phyloP scores from a whole-genome alignment of 768 basidiomycete genomes.

The Trametes elegans region DNA sequence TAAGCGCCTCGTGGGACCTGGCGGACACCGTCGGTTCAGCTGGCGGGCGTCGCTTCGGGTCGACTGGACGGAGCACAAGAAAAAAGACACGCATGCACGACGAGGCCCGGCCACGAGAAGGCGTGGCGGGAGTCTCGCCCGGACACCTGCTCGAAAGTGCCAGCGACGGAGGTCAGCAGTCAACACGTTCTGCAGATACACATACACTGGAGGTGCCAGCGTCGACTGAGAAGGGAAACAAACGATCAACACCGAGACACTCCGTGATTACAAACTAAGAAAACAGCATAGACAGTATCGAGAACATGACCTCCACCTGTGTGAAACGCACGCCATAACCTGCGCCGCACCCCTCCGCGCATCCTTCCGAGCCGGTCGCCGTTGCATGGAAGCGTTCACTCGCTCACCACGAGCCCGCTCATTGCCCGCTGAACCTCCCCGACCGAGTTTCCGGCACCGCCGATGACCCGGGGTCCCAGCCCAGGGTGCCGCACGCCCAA shows the following conservation, averaged over 20 bases:
- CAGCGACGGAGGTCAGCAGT: too few species aligned
- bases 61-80: too few species aligned
- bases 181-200: neutral
- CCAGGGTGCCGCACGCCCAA: conserved; percentile 81
- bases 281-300: conserved; percentile 21
- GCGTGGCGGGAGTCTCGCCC: too few species aligned
- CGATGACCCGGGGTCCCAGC: conserved; percentile 58
- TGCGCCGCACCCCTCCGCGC: neutral
- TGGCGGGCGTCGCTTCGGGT: too few species aligned
- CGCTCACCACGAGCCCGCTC: conserved; percentile 71
- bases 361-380: conserved; percentile 6
- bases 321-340: conserved; percentile 15
- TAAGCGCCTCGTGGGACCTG: neutral
- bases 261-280: conserved; percentile 19
- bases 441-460: conserved; percentile 51
- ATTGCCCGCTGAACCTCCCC: conserved; percentile 73
- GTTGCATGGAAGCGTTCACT: conserved; percentile 41
- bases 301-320: conserved; percentile 21
- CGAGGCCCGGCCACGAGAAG: too few species aligned
- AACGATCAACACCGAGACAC: conserved; percentile 23
- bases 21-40: too few species aligned
- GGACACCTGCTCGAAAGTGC: too few species aligned
- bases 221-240: conserved; percentile 12
- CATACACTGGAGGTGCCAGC: neutral
- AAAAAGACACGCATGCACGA: too few species aligned